These are phyloP conservation scores for Vigna trinervia DNA, from an alignment of 306 rosid species.

Conservation along the genomic window DNA sequence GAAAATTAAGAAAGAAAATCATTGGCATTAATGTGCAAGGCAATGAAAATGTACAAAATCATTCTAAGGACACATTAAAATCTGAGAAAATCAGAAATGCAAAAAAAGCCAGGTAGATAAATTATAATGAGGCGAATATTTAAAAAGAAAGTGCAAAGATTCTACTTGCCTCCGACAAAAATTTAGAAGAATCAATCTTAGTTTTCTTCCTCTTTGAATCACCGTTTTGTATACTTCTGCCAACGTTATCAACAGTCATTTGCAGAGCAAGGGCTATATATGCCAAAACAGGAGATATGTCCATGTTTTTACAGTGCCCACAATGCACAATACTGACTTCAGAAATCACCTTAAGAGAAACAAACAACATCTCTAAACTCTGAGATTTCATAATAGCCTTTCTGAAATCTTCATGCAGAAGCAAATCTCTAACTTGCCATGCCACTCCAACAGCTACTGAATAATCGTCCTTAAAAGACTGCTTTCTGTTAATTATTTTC, in stretches of 20 bases:
- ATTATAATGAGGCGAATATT: constrained; percentile 1
- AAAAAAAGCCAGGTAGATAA: constrained; percentile 16
- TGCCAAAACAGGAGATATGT: constrained; percentile 74
- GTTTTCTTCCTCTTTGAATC: constrained; percentile 50
- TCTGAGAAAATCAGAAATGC: constrained; percentile 13
- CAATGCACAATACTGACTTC: constrained; percentile 80
- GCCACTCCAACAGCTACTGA: constrained; percentile 74
- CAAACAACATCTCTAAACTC: constrained; percentile 57
- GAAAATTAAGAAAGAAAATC: constrained; percentile 19
- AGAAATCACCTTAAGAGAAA: constrained; percentile 70
- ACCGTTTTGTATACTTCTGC: constrained; percentile 38
- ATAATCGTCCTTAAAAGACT: constrained; percentile 81
- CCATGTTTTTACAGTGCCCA: constrained; percentile 60
- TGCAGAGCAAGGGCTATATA: constrained; percentile 75
- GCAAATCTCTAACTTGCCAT: constrained; percentile 89
- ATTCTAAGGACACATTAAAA: constrained; percentile 1
- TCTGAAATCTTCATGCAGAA: constrained; percentile 59
- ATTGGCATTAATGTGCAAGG: neutral
- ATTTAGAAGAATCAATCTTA: constrained; percentile 52
- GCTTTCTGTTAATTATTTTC: constrained; percentile 62
- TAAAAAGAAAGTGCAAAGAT: constrained; percentile 9
- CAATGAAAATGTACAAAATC: constrained; percentile 12
- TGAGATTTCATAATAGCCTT: constrained; percentile 67
- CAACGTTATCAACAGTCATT: constrained; percentile 61
- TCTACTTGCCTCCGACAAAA: constrained; percentile 66